Base-by-base conservation (phyloP, 345 rosid species). In the Gossypium herbaceum region DNA sequence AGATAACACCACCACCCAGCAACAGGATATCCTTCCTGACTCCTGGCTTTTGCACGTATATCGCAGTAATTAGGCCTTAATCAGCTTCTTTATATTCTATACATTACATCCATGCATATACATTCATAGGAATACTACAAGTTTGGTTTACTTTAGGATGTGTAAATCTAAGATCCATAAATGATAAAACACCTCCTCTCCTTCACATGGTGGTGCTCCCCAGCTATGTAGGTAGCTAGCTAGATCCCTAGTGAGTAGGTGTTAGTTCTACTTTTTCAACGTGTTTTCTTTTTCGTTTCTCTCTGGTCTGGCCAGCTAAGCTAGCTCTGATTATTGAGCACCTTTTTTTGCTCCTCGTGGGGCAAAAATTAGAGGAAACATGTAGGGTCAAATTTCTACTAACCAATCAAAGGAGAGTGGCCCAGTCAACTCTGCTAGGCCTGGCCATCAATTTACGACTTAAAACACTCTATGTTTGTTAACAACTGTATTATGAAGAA, bases 271-370 rank as follows among this genome's bases (percentile, higher is more conserved):
- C 39, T 24, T 59, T 44, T 66, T 64, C 24, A 17, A n/a, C 9
- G 27, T n/a, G 27, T 43, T 65, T n/a, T 19, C 51, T 43, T 65
- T 65, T 41, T 19, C 51, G 24, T n/a, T 20, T 10, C 8, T 6
- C 17, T 13, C 19, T 52, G n/a, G 9, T 5, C 20, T 20, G n/a
- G 57, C 22, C 19, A 54, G 41, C 41, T 34, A 17, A 54, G 57
- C 29, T 66, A 66, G 52, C 70, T 66, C 52, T 66, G 51, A 66
- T 66, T 66, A 66, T 65, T 43, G 68, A 62, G 68, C 50, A 43
- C 51, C 70, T 65, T 43, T 66, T 44, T 44, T 10, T 3, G 12
- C 29, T 9, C 29, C 71, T 66, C 71, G 71, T 66, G 71, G 10
- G 69, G 16, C 12, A 19, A 43, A 13, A 25, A 10, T 45, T 10